phyloP scores from a whole-genome alignment of 148 eudicot genomes.

The Fagopyrum tataricum region DNA sequence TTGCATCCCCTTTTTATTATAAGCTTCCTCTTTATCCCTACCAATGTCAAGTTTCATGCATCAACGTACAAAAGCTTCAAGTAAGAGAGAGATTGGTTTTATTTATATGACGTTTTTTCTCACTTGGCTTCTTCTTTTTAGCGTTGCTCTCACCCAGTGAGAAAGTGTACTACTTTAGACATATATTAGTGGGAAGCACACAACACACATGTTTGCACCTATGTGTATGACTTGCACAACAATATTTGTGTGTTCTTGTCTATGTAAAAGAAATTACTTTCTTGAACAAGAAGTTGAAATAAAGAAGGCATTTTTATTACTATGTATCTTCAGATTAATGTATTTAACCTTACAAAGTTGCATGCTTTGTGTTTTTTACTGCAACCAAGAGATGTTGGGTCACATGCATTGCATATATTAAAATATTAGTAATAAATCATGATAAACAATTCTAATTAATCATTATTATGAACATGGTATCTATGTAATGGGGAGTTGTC shows the following conservation, averaged over 20 bases:
- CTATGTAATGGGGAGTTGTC: neutral
- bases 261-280: neutral
- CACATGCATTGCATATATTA: neutral
- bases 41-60: conserved; percentile 6
- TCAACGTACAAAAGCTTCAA: neutral
- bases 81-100: neutral
- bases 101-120: no score
- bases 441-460: neutral
- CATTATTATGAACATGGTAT: neutral
- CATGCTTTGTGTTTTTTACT: no score
- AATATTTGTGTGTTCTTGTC: neutral
- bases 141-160: neutral
- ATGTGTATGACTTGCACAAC: neutral
- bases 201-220: conserved; percentile 4
- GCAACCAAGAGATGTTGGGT: conserved; percentile 1
- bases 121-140: no score
- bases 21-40: neutral
- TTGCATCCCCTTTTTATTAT: neutral
- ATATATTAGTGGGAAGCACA: conserved; percentile 2
- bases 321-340: neutral
- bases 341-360: no score
- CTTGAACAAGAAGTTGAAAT: neutral
- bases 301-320: neutral
- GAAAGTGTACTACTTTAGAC: neutral
- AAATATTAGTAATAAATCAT: neutral